phyloP scores from a whole-genome alignment of 2,329 filamentous ascomycete genomes.

The Sodiomyces alkalinus region DNA sequence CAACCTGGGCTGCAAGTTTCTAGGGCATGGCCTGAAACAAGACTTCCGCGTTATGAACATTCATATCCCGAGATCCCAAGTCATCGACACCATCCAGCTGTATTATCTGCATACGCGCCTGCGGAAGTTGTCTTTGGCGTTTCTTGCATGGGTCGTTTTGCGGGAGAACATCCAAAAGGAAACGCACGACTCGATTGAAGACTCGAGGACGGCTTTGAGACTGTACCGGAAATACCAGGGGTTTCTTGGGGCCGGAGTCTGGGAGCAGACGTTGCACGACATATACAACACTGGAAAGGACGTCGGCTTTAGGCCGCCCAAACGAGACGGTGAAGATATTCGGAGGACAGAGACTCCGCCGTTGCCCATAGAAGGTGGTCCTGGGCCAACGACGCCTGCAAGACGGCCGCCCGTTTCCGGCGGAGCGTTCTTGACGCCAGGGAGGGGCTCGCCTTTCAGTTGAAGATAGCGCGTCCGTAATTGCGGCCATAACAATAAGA shows the following conservation, averaged over 20 bases:
- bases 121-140: conserved; percentile 80
- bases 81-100: conserved; percentile 86
- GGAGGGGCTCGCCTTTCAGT: conserved; percentile 22
- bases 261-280: conserved; percentile 72
- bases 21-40: conserved; percentile 84
- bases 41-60: conserved; percentile 99
- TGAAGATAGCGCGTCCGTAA: background rate
- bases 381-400: conserved; percentile 30
- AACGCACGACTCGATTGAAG: conserved; percentile 90
- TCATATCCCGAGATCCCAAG: conserved; percentile 75
- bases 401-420: conserved; percentile 22
- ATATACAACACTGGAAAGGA: conserved; percentile 49
- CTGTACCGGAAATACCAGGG: conserved; percentile 83
- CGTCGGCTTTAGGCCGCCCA: conserved; percentile 34
- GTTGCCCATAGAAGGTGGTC: conserved; percentile 20
- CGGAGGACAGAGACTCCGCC: conserved; percentile 40
- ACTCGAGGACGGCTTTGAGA: conserved; percentile 78
- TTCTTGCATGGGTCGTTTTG: conserved; percentile 79
- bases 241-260: conserved; percentile 70
- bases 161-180: conserved; percentile 89
- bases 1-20: conserved; percentile 84
- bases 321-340: conserved; percentile 27
- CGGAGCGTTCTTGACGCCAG: conserved; percentile 30
- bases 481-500: too few relatives aligned
- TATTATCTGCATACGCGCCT: conserved; percentile 72